Base-by-base conservation (phyloP, 1,139 yeast genomes). In the Diutina scorzettiae region DNA sequence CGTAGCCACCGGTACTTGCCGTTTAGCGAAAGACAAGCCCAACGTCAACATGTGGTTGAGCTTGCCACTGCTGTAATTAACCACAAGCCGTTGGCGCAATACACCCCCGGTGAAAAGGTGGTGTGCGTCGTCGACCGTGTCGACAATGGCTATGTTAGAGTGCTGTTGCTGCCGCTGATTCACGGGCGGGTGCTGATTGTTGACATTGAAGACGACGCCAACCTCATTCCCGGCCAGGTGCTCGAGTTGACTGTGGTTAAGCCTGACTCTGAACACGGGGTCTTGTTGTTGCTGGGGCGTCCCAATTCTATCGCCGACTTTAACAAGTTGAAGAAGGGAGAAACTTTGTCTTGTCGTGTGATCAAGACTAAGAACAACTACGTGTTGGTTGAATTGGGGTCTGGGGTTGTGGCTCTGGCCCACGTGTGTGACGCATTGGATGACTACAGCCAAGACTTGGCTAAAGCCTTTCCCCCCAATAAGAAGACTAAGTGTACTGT, bases 361-460 rank as follows among this genome's bases (percentile, higher is more conserved):
- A 56, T 80, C 44, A 81, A 75, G 53, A 70, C 79, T n/a, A 64
- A 73, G 46, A 81, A 76, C 17, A 70, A 71, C 42, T 77, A 71
- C 51, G 78, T 84, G 20, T 61, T 83, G 46, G 81, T 84, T 40
- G 84, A 80, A 48, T 60, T 85, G 39, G 84, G 85, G 18, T 69
- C 69, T 28, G 68, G 67, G 40, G 66, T 81, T 17, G 66, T 70
- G 44, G 96, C 86, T 25, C 69, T 78, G 48, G 76, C 87, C 3
- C 79, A 68, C 55, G 70, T 80, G 41, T 81, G 94, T 3, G 96
- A 87, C 58, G 87, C 94, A 14, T 66, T 84, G 49, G 75, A 81
- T 51, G 82, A 85, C 53, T 85, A 77, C 55, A 66, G 77, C 25
- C 65, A 69, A 24, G 67, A 75, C 40, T 61, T 81, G 44, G 68